Evolutionary conservation across 1,139 yeast genomes (phyloP), one percentile per base, ranked within the genome.

Genomic region (Suhomyces guaymorum): DNA sequence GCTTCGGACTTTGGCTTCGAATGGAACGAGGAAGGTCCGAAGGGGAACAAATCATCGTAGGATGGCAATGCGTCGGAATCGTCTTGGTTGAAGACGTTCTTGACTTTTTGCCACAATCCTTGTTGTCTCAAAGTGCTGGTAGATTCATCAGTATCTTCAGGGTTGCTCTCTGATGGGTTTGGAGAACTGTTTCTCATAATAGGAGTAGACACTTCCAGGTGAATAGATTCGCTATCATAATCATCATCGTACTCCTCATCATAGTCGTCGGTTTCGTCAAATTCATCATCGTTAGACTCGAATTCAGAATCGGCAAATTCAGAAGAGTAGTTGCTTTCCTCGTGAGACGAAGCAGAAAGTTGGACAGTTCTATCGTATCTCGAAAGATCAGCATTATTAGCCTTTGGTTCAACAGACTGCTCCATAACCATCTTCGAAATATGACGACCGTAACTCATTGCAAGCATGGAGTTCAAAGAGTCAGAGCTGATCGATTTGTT

Each of bases 21-120:
- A 15, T 49, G 46, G 38, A 50, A 51, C 10, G 55, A 48, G 2
- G 57, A 59, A 24, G 69, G 64, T 2, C 79, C 82, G 38, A 73
- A 68, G 11, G 96, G 96, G 70, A 80, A 88, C 34, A 88, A 71
- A 44, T 88, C 96, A 44, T 86, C 90, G 51, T 88, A 88, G 23
- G 81, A 73, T 9, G 96, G 96, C 41, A 82, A 68, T 13, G 73
- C 75, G 7, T 54, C 59, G 24, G 74, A 77, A 19, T 61, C 70
- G 28, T 55, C 60, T 30, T 59, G 59, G 40, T 70, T 69, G 50
- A 80, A 75, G 4, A 78, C 85, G 39, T 72, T 75, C 55, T 77
- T 73, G 55, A 81, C 77, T 50, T 77, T 80, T 44, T 73, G 75
- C 86, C 88, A 80, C 38, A 80, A 55, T 2, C 77, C 73, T 28